A percentile compares a stretch with the other conserved stretches of the same genome.
phyloP scores from a whole-genome alignment of 2,329 filamentous ascomycete species.

The Dothiorella sarmentorum region DNA sequence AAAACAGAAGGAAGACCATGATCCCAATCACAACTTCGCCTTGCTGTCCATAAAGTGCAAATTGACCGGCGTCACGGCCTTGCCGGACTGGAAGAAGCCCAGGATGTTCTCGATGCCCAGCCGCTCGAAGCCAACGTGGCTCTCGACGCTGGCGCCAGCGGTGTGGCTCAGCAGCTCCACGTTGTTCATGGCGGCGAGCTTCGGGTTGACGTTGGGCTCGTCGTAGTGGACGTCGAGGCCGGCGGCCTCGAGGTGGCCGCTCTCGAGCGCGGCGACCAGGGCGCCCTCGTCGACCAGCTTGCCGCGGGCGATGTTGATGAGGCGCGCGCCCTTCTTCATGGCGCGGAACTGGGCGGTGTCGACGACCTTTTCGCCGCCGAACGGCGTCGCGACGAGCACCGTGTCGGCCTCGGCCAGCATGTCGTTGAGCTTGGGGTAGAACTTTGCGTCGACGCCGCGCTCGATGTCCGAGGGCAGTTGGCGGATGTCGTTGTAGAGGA shows the following conservation, averaged over 20 bases:
- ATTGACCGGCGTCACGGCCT: constrained; percentile 62
- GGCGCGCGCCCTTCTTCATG: constrained; percentile 49
- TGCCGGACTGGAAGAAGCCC: constrained; percentile 52
- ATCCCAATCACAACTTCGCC: constrained; percentile 20
- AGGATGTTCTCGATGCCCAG: constrained; percentile 65
- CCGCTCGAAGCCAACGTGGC: constrained; percentile 64
- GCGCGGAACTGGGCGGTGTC: constrained; percentile 40
- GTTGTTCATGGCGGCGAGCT: constrained; percentile 44
- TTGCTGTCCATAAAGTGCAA: constrained; percentile 47
- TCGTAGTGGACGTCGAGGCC: constrained; percentile 53
- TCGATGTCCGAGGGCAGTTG: constrained; percentile 21
- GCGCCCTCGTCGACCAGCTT: constrained; percentile 51
- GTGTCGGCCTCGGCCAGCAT: constrained; percentile 30
- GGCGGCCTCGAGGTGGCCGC: constrained; percentile 47
- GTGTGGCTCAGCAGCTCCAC: constrained; percentile 65
- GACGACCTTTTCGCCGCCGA: constrained; percentile 24
- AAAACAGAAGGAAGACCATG: background rate
- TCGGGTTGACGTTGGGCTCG: constrained; percentile 49
- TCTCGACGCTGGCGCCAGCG: constrained; percentile 64
- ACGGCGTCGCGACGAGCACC: constrained; percentile 35
- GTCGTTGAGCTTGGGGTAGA: constrained; percentile 28
- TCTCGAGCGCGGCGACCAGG: constrained; percentile 46
- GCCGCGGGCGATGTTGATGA: constrained; percentile 53
- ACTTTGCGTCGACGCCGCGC: constrained; percentile 24
- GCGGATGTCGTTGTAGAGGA: constrained; percentile 31